These are phyloP conservation scores for Stipa capillata DNA, from an alignment of 176 grass and related monocot species.

Conservation along the genomic window DNA sequence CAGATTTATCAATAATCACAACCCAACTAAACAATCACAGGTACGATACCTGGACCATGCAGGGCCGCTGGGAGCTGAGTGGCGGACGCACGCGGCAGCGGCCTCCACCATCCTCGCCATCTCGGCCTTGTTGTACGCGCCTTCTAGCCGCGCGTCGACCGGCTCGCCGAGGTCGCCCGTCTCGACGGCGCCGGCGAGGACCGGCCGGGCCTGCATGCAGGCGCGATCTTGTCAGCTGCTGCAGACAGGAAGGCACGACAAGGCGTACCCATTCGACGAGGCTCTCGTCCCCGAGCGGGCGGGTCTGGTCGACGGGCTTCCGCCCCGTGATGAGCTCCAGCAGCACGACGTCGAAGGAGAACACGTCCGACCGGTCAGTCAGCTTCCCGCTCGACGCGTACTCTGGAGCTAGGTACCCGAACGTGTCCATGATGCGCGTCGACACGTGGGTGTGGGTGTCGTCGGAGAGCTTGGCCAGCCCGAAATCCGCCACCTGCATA, in stretches of 20 bases:
- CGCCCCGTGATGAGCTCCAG: constrained; percentile 73
- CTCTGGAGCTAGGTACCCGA: constrained; percentile 83
- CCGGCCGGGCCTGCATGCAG: constrained; percentile 51
- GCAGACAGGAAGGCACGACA: too few species aligned
- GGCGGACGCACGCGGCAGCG: constrained; percentile 55
- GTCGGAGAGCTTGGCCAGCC: constrained; percentile 57
- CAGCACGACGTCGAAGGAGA: constrained; percentile 81
- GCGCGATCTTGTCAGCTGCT: too few species aligned
- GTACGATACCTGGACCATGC: constrained; percentile 76
- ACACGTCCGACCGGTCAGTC: constrained; percentile 74
- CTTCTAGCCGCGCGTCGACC: constrained; percentile 36
- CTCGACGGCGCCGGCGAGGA: constrained; percentile 39
- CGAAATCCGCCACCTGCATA: constrained; percentile 76
- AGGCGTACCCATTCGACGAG: constrained; percentile 74
- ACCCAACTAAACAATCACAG: too few species aligned
- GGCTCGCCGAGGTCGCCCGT: constrained; percentile 30
- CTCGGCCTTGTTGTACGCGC: constrained; percentile 28
- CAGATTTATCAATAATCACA: too few species aligned
- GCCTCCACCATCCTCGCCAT: constrained; percentile 65
- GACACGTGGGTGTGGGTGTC: constrained; percentile 47
- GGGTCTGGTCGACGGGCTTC: constrained; percentile 49
- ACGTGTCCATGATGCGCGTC: constrained; percentile 68
- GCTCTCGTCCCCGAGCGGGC: constrained; percentile 49
- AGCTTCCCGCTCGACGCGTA: constrained; percentile 72
- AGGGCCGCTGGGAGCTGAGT: constrained; percentile 50